Evolutionary conservation across 176 grass and related monocot species (phyloP).

Genomic region (Lolium rigidum): DNA sequence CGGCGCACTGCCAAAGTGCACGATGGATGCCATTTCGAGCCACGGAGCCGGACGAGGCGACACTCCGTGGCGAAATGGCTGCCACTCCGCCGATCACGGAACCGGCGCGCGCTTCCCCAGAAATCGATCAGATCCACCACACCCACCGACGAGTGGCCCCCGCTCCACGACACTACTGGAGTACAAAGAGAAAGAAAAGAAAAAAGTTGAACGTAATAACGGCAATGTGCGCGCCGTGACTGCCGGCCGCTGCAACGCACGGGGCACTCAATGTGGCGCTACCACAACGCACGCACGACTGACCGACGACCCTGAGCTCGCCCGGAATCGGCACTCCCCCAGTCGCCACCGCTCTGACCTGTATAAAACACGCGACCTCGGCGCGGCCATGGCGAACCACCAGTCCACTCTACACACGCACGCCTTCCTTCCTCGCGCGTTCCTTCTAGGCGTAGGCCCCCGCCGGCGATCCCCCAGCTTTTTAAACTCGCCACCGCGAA

Average conservation of each 20-base stretch:
- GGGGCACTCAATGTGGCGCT: constrained; percentile 31
- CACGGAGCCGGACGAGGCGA: not conserved
- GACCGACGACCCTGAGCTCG: no score
- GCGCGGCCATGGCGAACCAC: not conserved
- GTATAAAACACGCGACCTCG: not conserved
- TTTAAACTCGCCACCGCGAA: constrained; percentile 11
- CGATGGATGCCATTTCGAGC: not conserved
- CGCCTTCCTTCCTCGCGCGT: constrained; percentile 25
- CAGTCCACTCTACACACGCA: not conserved
- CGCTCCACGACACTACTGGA: not conserved
- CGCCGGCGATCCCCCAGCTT: no score
- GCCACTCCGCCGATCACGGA: constrained; percentile 9
- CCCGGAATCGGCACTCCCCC: not conserved
- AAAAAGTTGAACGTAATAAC: not conserved
- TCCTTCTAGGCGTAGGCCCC: not conserved
- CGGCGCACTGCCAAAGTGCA: not conserved
- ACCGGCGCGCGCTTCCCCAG: not conserved
- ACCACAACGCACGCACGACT: not conserved
- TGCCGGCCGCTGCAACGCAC: not conserved
- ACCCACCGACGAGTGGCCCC: not conserved
- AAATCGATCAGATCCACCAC: not conserved
- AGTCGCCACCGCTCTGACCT: not conserved
- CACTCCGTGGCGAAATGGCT: not conserved
- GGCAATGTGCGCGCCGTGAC: not conserved
- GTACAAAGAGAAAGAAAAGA: no score